phyloP scores from a whole-genome alignment of 2,329 filamentous ascomycete genomes.

The Meredithiella fracta region DNA sequence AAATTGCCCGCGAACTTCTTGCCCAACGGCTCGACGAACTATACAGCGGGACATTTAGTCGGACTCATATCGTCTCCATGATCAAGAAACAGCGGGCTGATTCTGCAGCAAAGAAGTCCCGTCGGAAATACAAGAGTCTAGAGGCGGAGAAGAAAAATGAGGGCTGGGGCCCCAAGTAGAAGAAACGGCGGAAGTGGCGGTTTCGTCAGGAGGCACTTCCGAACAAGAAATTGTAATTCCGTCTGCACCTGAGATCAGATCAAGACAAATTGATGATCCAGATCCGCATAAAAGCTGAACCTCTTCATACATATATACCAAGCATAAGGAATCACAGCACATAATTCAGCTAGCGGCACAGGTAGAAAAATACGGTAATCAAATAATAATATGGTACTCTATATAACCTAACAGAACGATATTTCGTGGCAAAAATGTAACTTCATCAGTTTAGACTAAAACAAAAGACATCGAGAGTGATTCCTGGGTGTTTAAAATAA shows the following conservation, averaged over 20 bases:
- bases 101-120: conserved; percentile 65
- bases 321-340: background rate
- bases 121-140: conserved; percentile 57
- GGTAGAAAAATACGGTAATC: background rate
- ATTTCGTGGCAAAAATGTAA: conserved; percentile 3
- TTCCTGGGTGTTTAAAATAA: conserved; percentile 7
- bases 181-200: background rate
- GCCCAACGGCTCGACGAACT: conserved; percentile 59
- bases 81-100: conserved; percentile 52
- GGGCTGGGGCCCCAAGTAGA: background rate
- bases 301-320: background rate
- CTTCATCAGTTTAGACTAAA: conserved; percentile 4
- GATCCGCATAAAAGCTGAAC: background rate
- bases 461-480: conserved; percentile 10
- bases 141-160: conserved; percentile 29
- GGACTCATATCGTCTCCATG: conserved; percentile 46
- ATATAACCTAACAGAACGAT: too few relatives aligned
- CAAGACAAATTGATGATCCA: background rate
- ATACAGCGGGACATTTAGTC: conserved; percentile 52
- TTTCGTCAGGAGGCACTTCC: background rate
- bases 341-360: background rate
- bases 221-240: background rate
- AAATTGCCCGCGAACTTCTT: conserved; percentile 62
- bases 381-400: too few relatives aligned
- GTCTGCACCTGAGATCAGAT: background rate